Evolutionary conservation across 768 basidiomycete species (phyloP).

Genomic region (Boletus subparvulus): DNA sequence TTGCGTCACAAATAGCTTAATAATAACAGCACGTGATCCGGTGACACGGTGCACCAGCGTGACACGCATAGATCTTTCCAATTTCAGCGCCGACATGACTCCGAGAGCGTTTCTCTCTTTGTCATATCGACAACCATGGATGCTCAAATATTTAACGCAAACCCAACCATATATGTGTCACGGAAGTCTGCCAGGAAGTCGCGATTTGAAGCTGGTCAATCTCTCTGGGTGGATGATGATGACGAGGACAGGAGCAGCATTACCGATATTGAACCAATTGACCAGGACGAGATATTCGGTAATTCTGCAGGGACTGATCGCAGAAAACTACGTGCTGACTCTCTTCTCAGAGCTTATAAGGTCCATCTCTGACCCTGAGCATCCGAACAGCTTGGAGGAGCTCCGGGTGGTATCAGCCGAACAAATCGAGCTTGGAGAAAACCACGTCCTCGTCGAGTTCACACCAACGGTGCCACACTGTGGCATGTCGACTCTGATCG

Average conservation of each 20-base stretch:
- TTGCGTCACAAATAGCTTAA: constrained; percentile 8
- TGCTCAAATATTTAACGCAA: constrained; percentile 78
- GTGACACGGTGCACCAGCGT: constrained; percentile 19
- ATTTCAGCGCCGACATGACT: background rate
- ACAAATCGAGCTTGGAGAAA: constrained; percentile 66
- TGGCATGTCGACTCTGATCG: constrained; percentile 95
- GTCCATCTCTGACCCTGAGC: constrained; percentile 92
- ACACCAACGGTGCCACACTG: constrained; percentile 98
- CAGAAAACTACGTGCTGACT: background rate
- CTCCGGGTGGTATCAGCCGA: constrained; percentile 91
- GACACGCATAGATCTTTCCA: constrained; percentile 15
- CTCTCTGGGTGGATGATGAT: constrained; percentile 61
- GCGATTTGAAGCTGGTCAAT: constrained; percentile 41
- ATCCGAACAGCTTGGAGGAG: constrained; percentile 91
- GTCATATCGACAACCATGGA: constrained; percentile 38
- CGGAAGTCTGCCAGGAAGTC: constrained; percentile 47
- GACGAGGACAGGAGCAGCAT: constrained; percentile 38
- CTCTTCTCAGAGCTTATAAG: constrained; percentile 73
- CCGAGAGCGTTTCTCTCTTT: background rate
- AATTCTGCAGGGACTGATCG: constrained; percentile 7
- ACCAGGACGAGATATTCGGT: constrained; percentile 94
- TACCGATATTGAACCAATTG: constrained; percentile 64
- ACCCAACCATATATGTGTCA: constrained; percentile 75
- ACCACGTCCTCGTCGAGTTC: constrained; percentile 83
- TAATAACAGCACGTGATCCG: constrained; percentile 16